Evolutionary conservation across 2,329 filamentous ascomycete species (phyloP).

Genomic region (Sporothrix globosa): DNA sequence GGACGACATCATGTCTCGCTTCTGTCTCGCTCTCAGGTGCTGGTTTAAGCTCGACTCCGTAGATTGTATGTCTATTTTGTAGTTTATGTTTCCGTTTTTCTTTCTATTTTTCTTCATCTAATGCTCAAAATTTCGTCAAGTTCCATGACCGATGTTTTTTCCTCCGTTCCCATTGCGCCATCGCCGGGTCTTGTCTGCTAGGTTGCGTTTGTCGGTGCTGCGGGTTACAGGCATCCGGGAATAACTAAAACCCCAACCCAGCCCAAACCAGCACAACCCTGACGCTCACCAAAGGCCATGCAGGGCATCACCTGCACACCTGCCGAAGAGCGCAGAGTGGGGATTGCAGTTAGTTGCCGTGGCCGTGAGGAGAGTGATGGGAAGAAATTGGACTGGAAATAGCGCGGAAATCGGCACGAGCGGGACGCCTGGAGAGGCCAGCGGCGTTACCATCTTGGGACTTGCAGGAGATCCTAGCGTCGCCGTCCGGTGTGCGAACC

Average conservation of each 20-base stretch:
- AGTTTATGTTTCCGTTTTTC: neutral
- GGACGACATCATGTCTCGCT: neutral
- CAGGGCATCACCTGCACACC: too few species aligned
- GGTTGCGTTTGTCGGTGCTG: neutral
- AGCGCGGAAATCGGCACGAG: constrained; percentile 14
- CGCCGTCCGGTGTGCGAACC: neutral
- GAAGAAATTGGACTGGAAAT: neutral
- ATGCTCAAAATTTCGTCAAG: neutral
- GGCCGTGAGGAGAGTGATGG: neutral
- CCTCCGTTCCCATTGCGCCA: constrained; percentile 7
- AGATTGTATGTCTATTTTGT: neutral
- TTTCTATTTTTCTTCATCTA: neutral
- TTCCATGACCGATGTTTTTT: neutral
- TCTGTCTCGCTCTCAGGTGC: neutral
- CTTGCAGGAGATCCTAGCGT: neutral
- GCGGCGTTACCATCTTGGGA: constrained; percentile 1
- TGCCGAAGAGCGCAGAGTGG: neutral
- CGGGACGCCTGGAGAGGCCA: neutral
- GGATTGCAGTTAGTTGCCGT: neutral
- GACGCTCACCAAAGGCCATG: neutral
- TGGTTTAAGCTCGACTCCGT: too few species aligned
- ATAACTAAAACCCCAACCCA: neutral
- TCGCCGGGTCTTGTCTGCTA: neutral
- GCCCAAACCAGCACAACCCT: neutral
- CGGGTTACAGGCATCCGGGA: constrained; percentile 17